These are phyloP conservation scores for Eugenia klotzschiana DNA, from an alignment of 441 rosid genomes.

Conservation along the genomic window DNA sequence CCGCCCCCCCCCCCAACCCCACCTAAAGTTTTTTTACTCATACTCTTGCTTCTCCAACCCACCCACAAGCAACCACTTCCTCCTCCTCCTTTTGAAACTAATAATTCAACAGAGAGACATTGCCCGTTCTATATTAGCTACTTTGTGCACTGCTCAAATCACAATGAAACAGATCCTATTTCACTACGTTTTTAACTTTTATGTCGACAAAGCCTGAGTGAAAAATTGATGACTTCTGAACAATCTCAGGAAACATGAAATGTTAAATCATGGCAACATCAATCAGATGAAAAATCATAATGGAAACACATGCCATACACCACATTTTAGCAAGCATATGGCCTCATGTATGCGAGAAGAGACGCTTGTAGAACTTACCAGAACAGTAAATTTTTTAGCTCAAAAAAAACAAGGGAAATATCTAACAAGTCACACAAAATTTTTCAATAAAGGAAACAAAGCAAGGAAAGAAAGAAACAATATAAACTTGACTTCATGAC, in stretches of 20 bases:
- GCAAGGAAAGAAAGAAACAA: background rate
- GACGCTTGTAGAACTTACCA: background rate
- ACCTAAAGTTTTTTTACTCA: too few relatives aligned
- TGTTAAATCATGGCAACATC: background rate
- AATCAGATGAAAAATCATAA: background rate
- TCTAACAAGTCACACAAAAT: background rate
- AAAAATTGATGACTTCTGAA: background rate
- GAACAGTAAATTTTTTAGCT: too few relatives aligned
- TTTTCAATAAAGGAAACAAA: background rate
- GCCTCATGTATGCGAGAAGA: background rate
- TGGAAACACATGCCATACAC: background rate
- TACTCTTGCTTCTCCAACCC: too few relatives aligned
- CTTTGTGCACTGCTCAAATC: background rate
- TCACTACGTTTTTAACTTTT: fast-evolving
- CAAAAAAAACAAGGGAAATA: too few relatives aligned
- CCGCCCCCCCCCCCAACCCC: too few relatives aligned
- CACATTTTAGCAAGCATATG: background rate
- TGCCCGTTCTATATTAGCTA: background rate
- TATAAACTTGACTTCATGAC: background rate
- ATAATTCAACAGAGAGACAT: background rate
- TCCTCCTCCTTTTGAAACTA: background rate
- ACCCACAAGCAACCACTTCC: too few relatives aligned
- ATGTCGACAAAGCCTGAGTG: background rate
- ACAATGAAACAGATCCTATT: background rate
- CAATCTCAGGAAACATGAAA: background rate